Evolutionary conservation across 2,329 filamentous ascomycete species (phyloP), one percentile per base, ranked within the genome.

Genomic region (Exutisphaerella laricina): DNA sequence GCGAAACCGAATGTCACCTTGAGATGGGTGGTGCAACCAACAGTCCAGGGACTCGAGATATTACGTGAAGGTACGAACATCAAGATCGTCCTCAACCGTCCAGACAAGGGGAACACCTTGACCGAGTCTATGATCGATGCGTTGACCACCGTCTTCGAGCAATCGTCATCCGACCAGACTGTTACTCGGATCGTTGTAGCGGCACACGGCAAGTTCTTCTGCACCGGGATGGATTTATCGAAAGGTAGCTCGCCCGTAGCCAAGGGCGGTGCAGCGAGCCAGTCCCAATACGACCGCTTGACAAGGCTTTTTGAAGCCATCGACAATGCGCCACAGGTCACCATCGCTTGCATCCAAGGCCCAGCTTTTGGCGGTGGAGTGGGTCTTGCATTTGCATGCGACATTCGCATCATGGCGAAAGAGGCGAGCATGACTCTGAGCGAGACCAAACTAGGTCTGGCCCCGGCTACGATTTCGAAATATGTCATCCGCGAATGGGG

Each of bases 141-240:
- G 30, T 41, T 55, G 4, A 51, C 49, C 3, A 33, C 37, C 13
- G 21, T 46, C 3, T 55, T 51, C 26, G 23, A 43, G 13, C 23
- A 45, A 23, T 20, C 49, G 5, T 39, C 48, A 3, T 13, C 29
- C 5, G 51, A 55, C 22, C 28, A 17, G 10, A 46, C 32, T 16
- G 36, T 55, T 2, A 48, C 48, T 26, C 46, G 44, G n/a, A 44
- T 55, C 13, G 25, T 51, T 4, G 34, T 55, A 9, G 37, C 41
- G 14, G 53, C 44, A 8, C 31, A 51, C 9, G 53, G 50, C 12
- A 51, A 50, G 31, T 55, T 37, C 31, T 55, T 52, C 41, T 55
- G 53, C 33, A 55, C 53, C 1, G 51, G 53, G 4, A 55, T 55
- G 53, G 50, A 55, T 22, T 32, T 55, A 9, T 48, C 46, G 5